phyloP scores from a whole-genome alignment of 2,329 filamentous ascomycete species.

The Aspergillus sp. region DNA sequence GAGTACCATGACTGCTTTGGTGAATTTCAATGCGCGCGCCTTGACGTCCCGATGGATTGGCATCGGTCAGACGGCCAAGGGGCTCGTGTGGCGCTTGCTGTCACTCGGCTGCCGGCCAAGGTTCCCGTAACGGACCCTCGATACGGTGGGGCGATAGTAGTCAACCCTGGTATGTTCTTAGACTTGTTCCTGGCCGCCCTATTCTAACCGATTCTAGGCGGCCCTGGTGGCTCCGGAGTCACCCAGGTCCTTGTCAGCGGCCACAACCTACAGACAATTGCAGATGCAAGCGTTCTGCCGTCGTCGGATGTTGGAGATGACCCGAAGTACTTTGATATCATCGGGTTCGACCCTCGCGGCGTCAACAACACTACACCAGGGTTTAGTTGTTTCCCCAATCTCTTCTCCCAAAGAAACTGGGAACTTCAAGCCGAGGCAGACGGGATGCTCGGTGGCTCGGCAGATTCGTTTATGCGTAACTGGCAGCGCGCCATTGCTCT shows the following conservation, averaged over 20 bases:
- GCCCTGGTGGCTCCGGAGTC: slow-evolving; percentile 47
- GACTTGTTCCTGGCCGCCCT: neutral
- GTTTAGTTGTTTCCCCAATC: slow-evolving; percentile 41
- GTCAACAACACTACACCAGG: slow-evolving; percentile 43
- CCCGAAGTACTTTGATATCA: slow-evolving; percentile 39
- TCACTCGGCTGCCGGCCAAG: slow-evolving; percentile 49
- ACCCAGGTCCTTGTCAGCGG: slow-evolving; percentile 33
- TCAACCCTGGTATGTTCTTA: slow-evolving; percentile 43
- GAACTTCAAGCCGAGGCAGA: slow-evolving; percentile 35
- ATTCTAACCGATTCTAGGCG: slow-evolving; percentile 26
- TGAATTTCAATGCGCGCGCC: slow-evolving; percentile 49
- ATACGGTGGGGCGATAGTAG: slow-evolving; percentile 49
- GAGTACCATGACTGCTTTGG: slow-evolving; percentile 46
- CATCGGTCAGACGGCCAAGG: slow-evolving; percentile 33
- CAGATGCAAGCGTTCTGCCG: slow-evolving; percentile 34
- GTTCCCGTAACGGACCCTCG: slow-evolving; percentile 41
- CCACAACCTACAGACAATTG: slow-evolving; percentile 36
- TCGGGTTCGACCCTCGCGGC: slow-evolving; percentile 47
- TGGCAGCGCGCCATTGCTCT: slow-evolving; percentile 36
- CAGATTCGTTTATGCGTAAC: slow-evolving; percentile 28
- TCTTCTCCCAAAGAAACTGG: slow-evolving; percentile 31
- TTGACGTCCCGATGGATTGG: slow-evolving; percentile 52
- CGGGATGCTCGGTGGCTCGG: slow-evolving; percentile 35
- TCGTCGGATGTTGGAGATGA: neutral
- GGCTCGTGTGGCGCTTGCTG: slow-evolving; percentile 42